phyloP scores from a whole-genome alignment of 169 alveolate species.

The Cardiosporidium cionae region DNA sequence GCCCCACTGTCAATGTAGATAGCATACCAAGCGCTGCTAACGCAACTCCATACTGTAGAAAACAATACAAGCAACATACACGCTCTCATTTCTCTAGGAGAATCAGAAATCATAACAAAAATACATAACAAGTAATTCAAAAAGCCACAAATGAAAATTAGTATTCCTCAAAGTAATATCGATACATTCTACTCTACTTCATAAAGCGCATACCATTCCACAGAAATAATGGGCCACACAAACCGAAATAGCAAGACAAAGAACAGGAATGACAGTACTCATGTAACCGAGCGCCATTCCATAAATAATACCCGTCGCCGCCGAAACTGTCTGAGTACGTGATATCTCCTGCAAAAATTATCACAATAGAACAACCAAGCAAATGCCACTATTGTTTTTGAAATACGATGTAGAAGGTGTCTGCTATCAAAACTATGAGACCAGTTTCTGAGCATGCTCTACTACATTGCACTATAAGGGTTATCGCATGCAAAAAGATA shows the following conservation, averaged over 20 bases:
- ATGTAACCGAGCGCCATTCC: conserved; percentile 79
- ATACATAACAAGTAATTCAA: background rate
- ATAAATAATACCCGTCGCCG: conserved; percentile 72
- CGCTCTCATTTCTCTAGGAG: background rate
- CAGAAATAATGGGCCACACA: conserved; percentile 59
- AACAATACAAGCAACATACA: too few relatives aligned
- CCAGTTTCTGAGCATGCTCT: too few relatives aligned
- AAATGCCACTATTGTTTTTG: background rate
- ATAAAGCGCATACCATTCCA: conserved; percentile 34
- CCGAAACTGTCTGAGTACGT: conserved; percentile 62
- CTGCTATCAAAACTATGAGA: too few relatives aligned
- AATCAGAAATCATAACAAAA: background rate
- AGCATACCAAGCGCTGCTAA: conserved; percentile 83
- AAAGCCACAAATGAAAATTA: too few relatives aligned
- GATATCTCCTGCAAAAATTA: conserved; percentile 62
- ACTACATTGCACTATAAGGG: too few relatives aligned
- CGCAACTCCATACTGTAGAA: conserved; percentile 73
- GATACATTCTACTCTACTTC: background rate
- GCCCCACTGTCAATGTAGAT: conserved; percentile 68
- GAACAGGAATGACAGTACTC: conserved; percentile 69
- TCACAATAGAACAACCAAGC: too few relatives aligned
- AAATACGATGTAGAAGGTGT: background rate
- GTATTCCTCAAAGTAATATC: too few relatives aligned
- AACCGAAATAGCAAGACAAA: conserved; percentile 60
- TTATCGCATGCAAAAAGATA: too few relatives aligned